These are phyloP conservation scores for Cylindrotheca fusiformis DNA, from an alignment of 108 stramenopile species.

Conservation along the genomic window DNA sequence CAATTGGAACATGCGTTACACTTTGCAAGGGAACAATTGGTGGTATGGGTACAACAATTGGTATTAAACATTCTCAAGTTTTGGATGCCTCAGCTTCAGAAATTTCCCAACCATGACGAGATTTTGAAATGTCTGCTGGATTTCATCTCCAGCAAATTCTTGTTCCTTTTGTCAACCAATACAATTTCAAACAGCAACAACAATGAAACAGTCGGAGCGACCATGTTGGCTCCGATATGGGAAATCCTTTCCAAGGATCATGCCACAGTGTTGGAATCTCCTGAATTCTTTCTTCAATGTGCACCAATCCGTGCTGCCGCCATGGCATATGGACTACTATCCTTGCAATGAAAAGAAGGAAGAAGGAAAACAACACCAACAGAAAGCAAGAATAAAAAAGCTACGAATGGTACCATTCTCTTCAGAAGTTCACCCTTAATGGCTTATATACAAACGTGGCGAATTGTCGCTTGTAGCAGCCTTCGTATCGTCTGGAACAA, in stretches of 20 bases:
- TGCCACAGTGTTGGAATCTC: constrained; percentile 43
- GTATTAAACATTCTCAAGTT: constrained; percentile 43
- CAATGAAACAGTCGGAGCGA: constrained; percentile 17
- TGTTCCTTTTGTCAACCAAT: constrained; percentile 51
- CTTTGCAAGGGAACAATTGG: constrained; percentile 39
- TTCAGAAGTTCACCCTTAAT: too few species aligned
- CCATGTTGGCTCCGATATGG: constrained; percentile 27
- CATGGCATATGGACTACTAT: constrained; percentile 22
- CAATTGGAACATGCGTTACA: constrained; percentile 21
- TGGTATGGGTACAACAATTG: constrained; percentile 36
- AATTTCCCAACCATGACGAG: constrained; percentile 8
- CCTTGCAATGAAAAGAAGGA: too few species aligned
- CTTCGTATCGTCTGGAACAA: too few species aligned
- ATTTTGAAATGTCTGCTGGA: constrained; percentile 31
- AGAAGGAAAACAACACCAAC: too few species aligned
- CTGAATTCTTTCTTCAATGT: constrained; percentile 46
- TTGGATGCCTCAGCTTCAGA: constrained; percentile 51
- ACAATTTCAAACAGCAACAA: neutral
- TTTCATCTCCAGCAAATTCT: constrained; percentile 34
- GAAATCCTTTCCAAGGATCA: constrained; percentile 19
- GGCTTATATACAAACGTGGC: too few species aligned
- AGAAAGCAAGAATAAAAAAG: too few species aligned
- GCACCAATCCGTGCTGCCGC: constrained; percentile 66
- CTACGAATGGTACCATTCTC: too few species aligned
- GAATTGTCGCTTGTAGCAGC: too few species aligned